A percentile compares a stretch with the other conserved stretches of the same genome.
Conservation (phyloP, 2,329 filamentous ascomycete genomes). For the Dactylellina parvicollis region DNA sequence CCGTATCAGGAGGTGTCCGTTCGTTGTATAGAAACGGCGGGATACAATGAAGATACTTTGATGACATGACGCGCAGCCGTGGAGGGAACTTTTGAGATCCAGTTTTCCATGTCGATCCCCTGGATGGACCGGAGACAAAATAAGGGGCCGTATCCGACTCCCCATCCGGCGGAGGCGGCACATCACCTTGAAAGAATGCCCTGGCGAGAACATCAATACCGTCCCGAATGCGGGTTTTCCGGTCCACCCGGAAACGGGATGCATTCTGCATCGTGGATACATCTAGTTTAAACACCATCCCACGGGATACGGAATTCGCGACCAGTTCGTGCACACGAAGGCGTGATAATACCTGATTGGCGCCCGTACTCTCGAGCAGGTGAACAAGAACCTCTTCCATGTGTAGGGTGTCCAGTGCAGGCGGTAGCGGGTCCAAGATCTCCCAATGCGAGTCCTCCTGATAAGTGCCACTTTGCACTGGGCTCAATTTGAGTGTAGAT, state of each 20-base stretch:
- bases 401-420: constrained; percentile 2
- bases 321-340: background rate
- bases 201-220: background rate
- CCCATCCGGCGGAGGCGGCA: background rate
- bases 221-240: background rate
- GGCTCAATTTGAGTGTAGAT: background rate
- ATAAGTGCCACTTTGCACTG: background rate
- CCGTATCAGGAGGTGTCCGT: background rate
- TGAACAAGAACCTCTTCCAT: background rate
- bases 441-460: constrained; percentile 10
- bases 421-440: background rate
- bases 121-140: background rate
- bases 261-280: background rate
- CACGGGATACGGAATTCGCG: background rate
- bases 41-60: constrained; percentile 1
- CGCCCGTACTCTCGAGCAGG: background rate
- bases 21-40: constrained; percentile 9
- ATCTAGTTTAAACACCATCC: constrained; percentile 2
- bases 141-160: background rate
- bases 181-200: background rate
- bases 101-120: background rate
- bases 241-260: background rate
- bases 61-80: constrained; percentile 1
- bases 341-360: background rate
- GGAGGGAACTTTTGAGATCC: background rate